Conservation (phyloP, 495 filamentous ascomycete species). For the Xanthoparmelia taractica region DNA sequence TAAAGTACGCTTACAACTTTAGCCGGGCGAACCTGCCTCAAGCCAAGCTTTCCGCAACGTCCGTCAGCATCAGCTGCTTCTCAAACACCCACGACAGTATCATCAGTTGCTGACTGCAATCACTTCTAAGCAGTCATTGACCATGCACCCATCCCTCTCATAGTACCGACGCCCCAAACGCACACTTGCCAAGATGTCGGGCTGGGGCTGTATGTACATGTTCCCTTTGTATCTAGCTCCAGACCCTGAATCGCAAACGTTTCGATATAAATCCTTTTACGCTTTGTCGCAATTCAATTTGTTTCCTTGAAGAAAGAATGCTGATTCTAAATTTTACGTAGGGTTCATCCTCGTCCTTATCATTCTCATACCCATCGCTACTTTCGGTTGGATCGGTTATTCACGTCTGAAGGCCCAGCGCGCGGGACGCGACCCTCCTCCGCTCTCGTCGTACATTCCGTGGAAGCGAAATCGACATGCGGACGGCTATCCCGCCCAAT, state of each 20-base stretch:
- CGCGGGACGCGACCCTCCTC: conserved; percentile 56
- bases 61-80: conserved; percentile 4
- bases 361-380: conserved; percentile 39
- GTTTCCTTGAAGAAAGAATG: background rate
- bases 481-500: conserved; percentile 44
- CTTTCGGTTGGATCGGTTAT: conserved; percentile 46
- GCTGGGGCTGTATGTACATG: conserved; percentile 17
- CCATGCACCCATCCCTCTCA: background rate
- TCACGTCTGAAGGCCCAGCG: conserved; percentile 53
- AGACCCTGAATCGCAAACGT: background rate
- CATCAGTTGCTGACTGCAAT: background rate
- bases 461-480: conserved; percentile 38
- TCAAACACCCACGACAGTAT: background rate
- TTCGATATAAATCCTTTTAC: background rate
- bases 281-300: background rate
- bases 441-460: conserved; percentile 54
- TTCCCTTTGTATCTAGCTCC: background rate
- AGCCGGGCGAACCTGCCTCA: background rate
- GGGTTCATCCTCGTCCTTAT: conserved; percentile 35
- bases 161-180: conserved; percentile 1
- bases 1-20: background rate
- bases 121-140: background rate
- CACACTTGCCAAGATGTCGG: conserved; percentile 20
- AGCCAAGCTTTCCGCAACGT: background rate
- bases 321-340: background rate